These are phyloP conservation scores for Gentiana straminea DNA, from an alignment of 257 asterid species.

Conservation along the genomic window DNA sequence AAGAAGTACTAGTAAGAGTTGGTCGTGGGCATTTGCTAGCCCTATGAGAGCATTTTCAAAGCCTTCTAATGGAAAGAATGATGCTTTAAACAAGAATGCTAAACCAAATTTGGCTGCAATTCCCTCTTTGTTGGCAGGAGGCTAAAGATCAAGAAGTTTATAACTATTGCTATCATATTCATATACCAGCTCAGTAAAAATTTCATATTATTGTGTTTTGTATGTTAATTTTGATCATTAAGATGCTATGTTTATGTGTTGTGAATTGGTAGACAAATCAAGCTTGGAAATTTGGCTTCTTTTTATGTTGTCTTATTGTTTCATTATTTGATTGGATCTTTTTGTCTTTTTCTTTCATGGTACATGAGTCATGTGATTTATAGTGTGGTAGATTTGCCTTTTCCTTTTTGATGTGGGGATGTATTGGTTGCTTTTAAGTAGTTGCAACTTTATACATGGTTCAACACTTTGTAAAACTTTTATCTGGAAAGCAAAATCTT, in stretches of 20 bases:
- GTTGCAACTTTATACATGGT: too few species aligned
- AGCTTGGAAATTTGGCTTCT: too few species aligned
- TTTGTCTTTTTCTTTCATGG: too few species aligned
- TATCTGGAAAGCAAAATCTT: too few species aligned
- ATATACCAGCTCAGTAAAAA: conserved; percentile 12
- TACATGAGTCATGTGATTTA: too few species aligned
- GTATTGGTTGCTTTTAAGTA: too few species aligned
- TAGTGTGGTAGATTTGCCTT: too few species aligned
- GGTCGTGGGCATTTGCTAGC: conserved; percentile 99
- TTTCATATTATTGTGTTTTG: conserved; percentile 15
- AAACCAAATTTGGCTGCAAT: conserved; percentile 73
- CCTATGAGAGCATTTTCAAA: conserved; percentile 91
- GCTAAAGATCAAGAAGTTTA: conserved; percentile 27
- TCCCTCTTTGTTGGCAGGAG: conserved; percentile 70
- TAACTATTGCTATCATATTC: conserved; percentile 24
- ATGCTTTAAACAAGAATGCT: conserved; percentile 40
- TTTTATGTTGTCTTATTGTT: too few species aligned
- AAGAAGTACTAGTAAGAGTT: conserved; percentile 53
- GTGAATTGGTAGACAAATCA: too few species aligned
- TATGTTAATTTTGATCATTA: conserved; percentile 25
- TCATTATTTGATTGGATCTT: too few species aligned
- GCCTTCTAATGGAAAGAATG: conserved; percentile 48
- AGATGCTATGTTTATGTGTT: conserved; percentile 17
- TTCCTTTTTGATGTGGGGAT: too few species aligned
- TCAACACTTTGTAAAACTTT: too few species aligned